These are phyloP conservation scores for Coemansia sp. DNA, from an alignment of 192 early-diverging fungal species.

Conservation along the genomic window DNA sequence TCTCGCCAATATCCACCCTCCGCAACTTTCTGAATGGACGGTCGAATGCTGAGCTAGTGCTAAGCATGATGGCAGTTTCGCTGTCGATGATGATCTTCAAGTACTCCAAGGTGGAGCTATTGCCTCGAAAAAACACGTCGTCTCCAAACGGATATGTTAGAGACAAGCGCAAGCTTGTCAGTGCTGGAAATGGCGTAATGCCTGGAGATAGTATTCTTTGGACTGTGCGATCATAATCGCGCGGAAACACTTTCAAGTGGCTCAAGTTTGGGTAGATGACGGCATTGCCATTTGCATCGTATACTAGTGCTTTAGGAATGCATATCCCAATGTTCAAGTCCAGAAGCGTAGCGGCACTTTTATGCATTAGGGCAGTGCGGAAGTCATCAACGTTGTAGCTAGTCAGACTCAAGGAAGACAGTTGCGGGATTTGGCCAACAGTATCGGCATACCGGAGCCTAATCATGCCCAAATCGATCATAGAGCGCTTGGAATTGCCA, in stretches of 20 bases:
- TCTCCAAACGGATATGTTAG: slow-evolving; percentile 5
- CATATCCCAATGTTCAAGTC: background rate
- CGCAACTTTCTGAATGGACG: background rate
- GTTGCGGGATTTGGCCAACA: background rate
- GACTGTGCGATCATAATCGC: background rate
- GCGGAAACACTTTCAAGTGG: background rate
- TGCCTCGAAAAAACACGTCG: slow-evolving; percentile 10
- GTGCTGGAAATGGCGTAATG: background rate
- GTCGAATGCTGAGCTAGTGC: background rate
- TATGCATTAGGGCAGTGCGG: background rate
- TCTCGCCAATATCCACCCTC: background rate
- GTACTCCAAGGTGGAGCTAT: background rate
- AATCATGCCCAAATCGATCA: background rate
- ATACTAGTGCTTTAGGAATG: background rate
- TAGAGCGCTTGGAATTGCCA: background rate
- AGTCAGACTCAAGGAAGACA: background rate
- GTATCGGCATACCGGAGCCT: background rate
- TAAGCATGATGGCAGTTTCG: background rate
- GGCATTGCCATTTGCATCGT: background rate
- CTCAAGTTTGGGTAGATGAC: slow-evolving; percentile 6
- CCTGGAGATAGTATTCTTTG: background rate
- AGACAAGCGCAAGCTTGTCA: background rate
- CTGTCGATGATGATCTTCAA: background rate
- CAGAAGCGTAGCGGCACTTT: background rate
- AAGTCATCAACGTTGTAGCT: background rate